These are phyloP conservation scores for Cystobasidium slooffiae DNA, from an alignment of 1,284 basidiomycete genomes.

Conservation along the genomic window DNA sequence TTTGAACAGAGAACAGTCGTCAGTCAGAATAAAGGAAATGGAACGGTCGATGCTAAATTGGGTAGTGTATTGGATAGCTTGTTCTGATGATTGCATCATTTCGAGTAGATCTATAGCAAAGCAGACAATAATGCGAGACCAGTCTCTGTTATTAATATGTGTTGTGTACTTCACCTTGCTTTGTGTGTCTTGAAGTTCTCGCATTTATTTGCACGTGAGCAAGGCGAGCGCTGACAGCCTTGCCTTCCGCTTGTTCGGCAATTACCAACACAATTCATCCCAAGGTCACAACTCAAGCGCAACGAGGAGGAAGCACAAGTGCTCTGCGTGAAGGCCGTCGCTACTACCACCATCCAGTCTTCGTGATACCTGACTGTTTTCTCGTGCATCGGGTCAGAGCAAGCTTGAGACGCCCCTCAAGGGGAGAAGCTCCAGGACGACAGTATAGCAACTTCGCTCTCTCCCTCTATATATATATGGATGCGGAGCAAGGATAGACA, in stretches of 20 bases:
- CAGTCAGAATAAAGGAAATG: neutral
- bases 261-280: neutral
- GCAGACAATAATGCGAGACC: neutral
- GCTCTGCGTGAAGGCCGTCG: neutral
- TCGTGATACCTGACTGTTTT: too few species aligned
- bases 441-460: too few species aligned
- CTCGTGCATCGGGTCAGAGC: too few species aligned
- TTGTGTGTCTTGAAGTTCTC: neutral
- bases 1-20: constrained; percentile 28
- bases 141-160: neutral
- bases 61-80: constrained; percentile 49
- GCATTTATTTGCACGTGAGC: constrained; percentile 7
- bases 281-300: neutral
- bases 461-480: too few species aligned
- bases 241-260: neutral
- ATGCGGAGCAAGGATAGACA: too few species aligned
- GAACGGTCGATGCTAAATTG: constrained; percentile 39
- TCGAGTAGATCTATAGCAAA: neutral
- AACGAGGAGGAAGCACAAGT: neutral
- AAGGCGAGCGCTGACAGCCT: neutral
- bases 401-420: too few species aligned
- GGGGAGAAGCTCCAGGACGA: too few species aligned
- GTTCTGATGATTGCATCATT: constrained; percentile 41
- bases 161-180: neutral
- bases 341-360: too few species aligned